Percentiles rank a stretch among this genome's conserved stretches.
Conservation (phyloP, 2,329 filamentous ascomycete species). For the Neofusicoccum sp. region DNA sequence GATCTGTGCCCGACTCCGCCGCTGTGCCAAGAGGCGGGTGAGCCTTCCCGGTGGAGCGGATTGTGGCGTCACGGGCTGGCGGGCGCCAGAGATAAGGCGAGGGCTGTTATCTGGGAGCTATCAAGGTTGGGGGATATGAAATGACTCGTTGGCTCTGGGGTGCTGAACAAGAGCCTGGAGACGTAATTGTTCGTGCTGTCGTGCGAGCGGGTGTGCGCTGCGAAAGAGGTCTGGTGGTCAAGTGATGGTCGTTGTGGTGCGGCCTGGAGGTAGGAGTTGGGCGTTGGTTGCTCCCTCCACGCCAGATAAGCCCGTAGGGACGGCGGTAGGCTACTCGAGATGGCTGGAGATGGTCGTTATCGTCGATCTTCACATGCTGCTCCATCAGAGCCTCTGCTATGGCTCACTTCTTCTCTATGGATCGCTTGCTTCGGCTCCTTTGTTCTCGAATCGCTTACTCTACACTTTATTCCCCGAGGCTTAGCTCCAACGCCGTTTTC, state of each 20-base stretch:
- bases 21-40: not conserved
- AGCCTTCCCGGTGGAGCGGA: not conserved
- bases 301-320: no score
- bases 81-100: slow-evolving; percentile 7
- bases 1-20: not conserved
- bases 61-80: not conserved
- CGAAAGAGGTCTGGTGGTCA: no score
- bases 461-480: not conserved
- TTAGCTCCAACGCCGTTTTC: not conserved
- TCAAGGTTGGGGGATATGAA: not conserved
- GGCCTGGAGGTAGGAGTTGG: no score
- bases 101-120: not conserved
- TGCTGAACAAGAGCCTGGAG: not conserved
- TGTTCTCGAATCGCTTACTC: not conserved
- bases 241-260: no score
- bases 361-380: not conserved
- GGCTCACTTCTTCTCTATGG: not conserved
- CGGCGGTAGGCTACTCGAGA: no score
- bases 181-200: no score
- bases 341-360: not conserved
- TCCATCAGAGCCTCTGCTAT: not conserved
- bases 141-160: not conserved
- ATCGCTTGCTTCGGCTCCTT: not conserved
- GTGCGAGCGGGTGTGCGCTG: no score
- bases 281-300: no score